Evolutionary conservation across 768 basidiomycete genomes (phyloP).

Genomic region (Lactifluus piperatus): DNA sequence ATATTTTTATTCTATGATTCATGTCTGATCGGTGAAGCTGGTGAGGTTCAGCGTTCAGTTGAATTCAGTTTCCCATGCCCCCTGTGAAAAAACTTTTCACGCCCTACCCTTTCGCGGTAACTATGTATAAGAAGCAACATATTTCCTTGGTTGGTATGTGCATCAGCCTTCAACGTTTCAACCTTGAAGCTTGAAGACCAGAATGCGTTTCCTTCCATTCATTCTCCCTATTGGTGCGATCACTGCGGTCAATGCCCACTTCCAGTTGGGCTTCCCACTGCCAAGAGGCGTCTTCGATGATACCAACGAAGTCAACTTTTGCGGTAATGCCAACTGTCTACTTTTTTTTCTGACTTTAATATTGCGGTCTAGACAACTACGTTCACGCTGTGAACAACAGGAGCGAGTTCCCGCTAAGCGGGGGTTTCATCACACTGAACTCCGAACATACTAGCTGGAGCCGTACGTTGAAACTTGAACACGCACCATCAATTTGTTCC

Average conservation of each 20-base stretch:
- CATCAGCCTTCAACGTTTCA: too few species aligned
- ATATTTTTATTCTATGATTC: too few species aligned
- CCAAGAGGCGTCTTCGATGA: conserved; percentile 65
- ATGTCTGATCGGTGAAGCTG: too few species aligned
- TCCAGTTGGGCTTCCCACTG: conserved; percentile 67
- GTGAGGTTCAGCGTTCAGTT: too few species aligned
- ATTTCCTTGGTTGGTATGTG: background rate
- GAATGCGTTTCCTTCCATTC: conserved; percentile 27
- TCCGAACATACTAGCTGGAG: conserved; percentile 59
- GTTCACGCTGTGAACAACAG: conserved; percentile 42
- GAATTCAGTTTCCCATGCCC: background rate
- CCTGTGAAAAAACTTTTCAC: conserved; percentile 18
- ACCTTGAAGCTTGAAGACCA: background rate
- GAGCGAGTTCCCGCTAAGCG: conserved; percentile 57
- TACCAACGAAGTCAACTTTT: conserved; percentile 49
- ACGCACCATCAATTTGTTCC: background rate
- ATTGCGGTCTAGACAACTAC: conserved; percentile 49
- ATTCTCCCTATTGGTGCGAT: conserved; percentile 32
- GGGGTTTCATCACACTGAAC: conserved; percentile 52
- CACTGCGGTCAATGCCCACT: conserved; percentile 56
- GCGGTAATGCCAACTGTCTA: conserved; percentile 38
- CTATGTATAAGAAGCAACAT: background rate
- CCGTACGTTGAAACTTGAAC: conserved; percentile 35
- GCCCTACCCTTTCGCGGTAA: background rate
- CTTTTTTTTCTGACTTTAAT: background rate